phyloP scores from a whole-genome alignment of 768 basidiomycete genomes.

The Tulasnella sp. region DNA sequence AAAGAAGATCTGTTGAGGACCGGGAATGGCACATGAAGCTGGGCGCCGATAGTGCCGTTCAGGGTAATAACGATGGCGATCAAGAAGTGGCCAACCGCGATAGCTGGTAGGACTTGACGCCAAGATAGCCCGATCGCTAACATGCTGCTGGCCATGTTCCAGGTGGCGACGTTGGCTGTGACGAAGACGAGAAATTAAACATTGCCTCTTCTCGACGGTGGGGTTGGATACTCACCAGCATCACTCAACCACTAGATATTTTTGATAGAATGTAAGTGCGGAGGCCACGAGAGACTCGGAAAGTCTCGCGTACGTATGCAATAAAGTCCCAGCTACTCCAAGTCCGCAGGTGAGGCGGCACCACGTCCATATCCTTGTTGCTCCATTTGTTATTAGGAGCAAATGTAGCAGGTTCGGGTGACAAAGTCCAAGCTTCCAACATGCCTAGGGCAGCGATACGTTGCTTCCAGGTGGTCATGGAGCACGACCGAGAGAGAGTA shows the following conservation, averaged over 20 bases:
- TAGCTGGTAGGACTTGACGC: slow-evolving; percentile 55
- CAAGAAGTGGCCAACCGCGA: slow-evolving; percentile 58
- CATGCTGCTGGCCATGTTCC: slow-evolving; percentile 54
- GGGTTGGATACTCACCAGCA: slow-evolving; percentile 26
- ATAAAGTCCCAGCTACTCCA: slow-evolving; percentile 60
- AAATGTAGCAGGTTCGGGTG: slow-evolving; percentile 41
- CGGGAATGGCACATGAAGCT: slow-evolving; percentile 52
- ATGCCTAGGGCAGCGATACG: background rate
- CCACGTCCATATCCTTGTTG: slow-evolving; percentile 70
- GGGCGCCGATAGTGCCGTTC: slow-evolving; percentile 65
- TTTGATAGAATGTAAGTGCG: too few relatives aligned
- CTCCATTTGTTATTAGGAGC: slow-evolving; percentile 48
- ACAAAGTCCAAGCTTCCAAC: slow-evolving; percentile 34
- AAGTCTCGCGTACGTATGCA: slow-evolving; percentile 40
- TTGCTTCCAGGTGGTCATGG: background rate
- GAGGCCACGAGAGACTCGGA: too few relatives aligned
- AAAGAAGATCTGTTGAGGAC: slow-evolving; percentile 77
- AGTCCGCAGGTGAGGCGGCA: slow-evolving; percentile 45
- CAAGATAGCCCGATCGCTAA: slow-evolving; percentile 63
- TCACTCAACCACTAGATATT: slow-evolving; percentile 17
- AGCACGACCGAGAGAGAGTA: too few relatives aligned
- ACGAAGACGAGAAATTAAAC: slow-evolving; percentile 15
- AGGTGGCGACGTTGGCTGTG: slow-evolving; percentile 27
- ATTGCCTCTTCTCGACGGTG: background rate
- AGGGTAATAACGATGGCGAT: slow-evolving; percentile 62